Evolutionary conservation across 108 stramenopile genomes (phyloP).

Genomic region (Cyclotella sp.): DNA sequence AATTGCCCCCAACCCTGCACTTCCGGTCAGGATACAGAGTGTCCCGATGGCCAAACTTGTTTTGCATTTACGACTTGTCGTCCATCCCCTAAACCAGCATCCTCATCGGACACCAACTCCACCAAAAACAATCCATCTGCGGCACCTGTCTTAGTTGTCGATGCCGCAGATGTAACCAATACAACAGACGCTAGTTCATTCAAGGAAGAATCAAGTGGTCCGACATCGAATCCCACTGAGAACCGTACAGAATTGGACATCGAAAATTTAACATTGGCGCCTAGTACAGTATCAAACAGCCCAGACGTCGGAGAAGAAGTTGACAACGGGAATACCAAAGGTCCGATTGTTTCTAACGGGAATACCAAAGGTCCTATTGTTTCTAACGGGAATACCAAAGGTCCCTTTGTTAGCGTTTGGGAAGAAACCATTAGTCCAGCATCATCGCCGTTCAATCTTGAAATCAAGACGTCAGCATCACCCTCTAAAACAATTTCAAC

Average conservation of each 20-base stretch:
- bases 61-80: slow-evolving; percentile 46
- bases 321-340: not conserved
- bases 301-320: no score
- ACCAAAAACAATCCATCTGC: slow-evolving; percentile 2
- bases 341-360: not conserved
- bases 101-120: not conserved
- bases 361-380: not conserved
- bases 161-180: not conserved
- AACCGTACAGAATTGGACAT: not conserved
- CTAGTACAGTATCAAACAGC: not conserved
- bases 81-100: slow-evolving; percentile 21
- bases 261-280: not conserved
- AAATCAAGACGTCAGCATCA: not conserved
- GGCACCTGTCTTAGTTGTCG: not conserved
- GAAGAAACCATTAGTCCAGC: not conserved
- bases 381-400: not conserved
- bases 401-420: no score
- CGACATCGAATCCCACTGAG: not conserved
- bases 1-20: slow-evolving; percentile 40
- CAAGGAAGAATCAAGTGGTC: not conserved
- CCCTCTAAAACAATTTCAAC: not conserved
- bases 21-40: slow-evolving; percentile 44
- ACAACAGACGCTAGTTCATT: not conserved
- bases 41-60: slow-evolving; percentile 13
- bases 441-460: not conserved